Conservation (phyloP, 2,329 filamentous ascomycete species). For the Aaosphaeria arxii region DNA sequence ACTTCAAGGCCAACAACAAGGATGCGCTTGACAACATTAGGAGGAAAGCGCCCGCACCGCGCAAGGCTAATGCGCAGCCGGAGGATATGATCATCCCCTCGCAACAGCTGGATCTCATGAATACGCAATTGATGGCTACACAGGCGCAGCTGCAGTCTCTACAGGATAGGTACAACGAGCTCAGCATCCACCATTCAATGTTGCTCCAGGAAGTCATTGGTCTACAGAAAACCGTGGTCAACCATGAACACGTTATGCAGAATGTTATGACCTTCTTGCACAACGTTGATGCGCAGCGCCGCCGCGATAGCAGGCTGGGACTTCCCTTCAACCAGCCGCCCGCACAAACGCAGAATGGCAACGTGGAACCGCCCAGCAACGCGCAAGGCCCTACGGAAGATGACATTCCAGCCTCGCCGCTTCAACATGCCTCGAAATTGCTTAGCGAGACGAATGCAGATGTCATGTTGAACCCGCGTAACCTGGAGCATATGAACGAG, state of each 20-base stretch:
- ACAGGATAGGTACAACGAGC: slow-evolving; percentile 79
- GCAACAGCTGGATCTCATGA: slow-evolving; percentile 86
- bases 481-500: slow-evolving; percentile 64
- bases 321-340: slow-evolving; percentile 38
- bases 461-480: slow-evolving; percentile 61
- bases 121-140: slow-evolving; percentile 82
- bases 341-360: slow-evolving; percentile 41
- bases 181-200: slow-evolving; percentile 65
- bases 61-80: slow-evolving; percentile 59
- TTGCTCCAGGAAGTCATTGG: slow-evolving; percentile 63
- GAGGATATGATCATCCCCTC: slow-evolving; percentile 75
- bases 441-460: slow-evolving; percentile 65
- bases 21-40: slow-evolving; percentile 95
- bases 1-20: slow-evolving; percentile 94
- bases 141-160: slow-evolving; percentile 89
- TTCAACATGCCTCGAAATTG: slow-evolving; percentile 66
- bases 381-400: slow-evolving; percentile 51
- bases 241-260: slow-evolving; percentile 69
- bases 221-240: slow-evolving; percentile 67
- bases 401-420: slow-evolving; percentile 63
- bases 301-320: slow-evolving; percentile 57
- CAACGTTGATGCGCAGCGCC: slow-evolving; percentile 61
- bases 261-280: slow-evolving; percentile 68
- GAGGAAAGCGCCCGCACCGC: slow-evolving; percentile 86
- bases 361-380: slow-evolving; percentile 38